Conservation (phyloP, 1,284 basidiomycete genomes). For the Polyporus tsugae region DNA sequence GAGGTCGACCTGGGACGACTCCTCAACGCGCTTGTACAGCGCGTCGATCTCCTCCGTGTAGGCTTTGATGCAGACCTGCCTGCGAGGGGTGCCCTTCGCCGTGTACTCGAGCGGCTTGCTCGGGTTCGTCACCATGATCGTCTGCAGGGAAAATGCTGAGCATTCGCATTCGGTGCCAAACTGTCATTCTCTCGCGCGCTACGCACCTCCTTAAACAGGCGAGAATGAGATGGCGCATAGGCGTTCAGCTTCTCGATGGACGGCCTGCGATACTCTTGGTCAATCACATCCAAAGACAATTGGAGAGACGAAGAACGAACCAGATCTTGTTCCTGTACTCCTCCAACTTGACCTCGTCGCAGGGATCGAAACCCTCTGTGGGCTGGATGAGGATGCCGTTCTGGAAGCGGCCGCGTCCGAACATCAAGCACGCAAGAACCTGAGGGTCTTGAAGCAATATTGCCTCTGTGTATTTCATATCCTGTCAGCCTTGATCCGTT, state of each 20-base stretch:
- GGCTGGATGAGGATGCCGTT: slow-evolving; percentile 46
- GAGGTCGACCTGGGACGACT: slow-evolving; percentile 34
- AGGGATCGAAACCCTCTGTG: slow-evolving; percentile 36
- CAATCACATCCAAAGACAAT: not conserved
- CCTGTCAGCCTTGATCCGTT: not conserved
- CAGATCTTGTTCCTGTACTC: slow-evolving; percentile 43
- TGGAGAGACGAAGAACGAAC: slow-evolving; percentile 28
- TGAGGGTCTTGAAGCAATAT: slow-evolving; percentile 41
- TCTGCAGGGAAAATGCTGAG: slow-evolving; percentile 35
- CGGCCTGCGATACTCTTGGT: slow-evolving; percentile 39
- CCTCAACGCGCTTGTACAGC: slow-evolving; percentile 42
- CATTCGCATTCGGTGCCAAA: not conserved
- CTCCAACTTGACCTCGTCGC: slow-evolving; percentile 32
- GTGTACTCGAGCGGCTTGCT: slow-evolving; percentile 46
- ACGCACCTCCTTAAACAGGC: slow-evolving; percentile 46
- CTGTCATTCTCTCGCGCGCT: not conserved
- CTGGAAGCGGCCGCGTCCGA: slow-evolving; percentile 48
- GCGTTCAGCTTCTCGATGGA: slow-evolving; percentile 47
- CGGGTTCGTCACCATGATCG: slow-evolving; percentile 41
- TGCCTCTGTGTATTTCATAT: slow-evolving; percentile 32
- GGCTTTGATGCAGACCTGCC: slow-evolving; percentile 41
- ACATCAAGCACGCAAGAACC: slow-evolving; percentile 43
- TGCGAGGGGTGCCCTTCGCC: slow-evolving; percentile 43
- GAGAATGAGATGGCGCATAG: slow-evolving; percentile 49
- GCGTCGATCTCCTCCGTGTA: slow-evolving; percentile 44